Evolutionary conservation across 441 rosid species (phyloP).

Genomic region (Mallotus repandus): DNA sequence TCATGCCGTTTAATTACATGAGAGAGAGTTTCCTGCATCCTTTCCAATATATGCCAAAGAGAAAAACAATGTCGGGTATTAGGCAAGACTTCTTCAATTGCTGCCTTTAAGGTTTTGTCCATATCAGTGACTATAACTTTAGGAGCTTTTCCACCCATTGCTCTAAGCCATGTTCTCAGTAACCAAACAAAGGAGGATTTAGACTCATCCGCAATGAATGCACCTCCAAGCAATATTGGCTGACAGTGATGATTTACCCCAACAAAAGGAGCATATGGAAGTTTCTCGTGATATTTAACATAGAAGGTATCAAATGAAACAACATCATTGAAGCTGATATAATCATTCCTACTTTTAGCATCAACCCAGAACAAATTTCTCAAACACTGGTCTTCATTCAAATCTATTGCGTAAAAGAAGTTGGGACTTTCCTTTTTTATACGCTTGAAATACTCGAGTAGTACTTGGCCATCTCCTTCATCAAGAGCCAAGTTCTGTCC

Average conservation of each 20-base stretch:
- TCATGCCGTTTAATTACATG: constrained; percentile 59
- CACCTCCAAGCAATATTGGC: constrained; percentile 73
- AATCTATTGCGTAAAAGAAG: constrained; percentile 75
- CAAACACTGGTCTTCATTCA: constrained; percentile 68
- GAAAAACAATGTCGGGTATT: constrained; percentile 59
- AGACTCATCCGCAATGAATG: constrained; percentile 62
- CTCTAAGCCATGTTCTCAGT: constrained; percentile 71
- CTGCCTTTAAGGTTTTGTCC: constrained; percentile 48
- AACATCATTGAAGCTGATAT: constrained; percentile 59
- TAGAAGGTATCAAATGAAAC: constrained; percentile 70
- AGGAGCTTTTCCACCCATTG: constrained; percentile 77
- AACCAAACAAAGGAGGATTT: constrained; percentile 63
- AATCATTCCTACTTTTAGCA: constrained; percentile 72
- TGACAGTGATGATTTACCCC: constrained; percentile 89
- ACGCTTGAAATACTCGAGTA: constrained; percentile 60
- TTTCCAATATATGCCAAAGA: constrained; percentile 68
- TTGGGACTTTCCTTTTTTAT: constrained; percentile 63
- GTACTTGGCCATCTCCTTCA: constrained; percentile 52
- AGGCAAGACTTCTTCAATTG: constrained; percentile 55
- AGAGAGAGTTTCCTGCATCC: constrained; percentile 59
- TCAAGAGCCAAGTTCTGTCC: constrained; percentile 51
- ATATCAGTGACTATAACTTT: constrained; percentile 65
- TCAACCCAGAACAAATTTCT: constrained; percentile 77
- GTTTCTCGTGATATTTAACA: constrained; percentile 66
- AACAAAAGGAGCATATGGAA: constrained; percentile 74